Evolutionary conservation across 1,284 basidiomycete species (phyloP), one percentile per base, ranked within the genome.

Genomic region (Naganishia cerealis): DNA sequence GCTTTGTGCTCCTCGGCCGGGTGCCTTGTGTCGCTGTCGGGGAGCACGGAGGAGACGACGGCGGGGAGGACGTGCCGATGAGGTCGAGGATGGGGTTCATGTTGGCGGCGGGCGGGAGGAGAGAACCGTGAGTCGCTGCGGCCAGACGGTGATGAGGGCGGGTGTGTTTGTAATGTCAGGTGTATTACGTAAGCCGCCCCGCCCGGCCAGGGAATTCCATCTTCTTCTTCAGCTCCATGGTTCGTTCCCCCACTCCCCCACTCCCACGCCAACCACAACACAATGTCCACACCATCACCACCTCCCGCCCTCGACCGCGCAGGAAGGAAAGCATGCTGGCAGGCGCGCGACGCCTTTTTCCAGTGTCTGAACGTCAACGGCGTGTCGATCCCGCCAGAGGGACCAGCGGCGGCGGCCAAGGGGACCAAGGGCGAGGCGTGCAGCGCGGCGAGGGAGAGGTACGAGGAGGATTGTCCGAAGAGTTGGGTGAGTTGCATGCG

Each of bases 311-410:
- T 80, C 3, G 77, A 74, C 29, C 74, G 81, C 39, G 76, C 78
- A 68, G 76, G 80, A 67, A 75, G 82, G 2, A 67, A 75, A 56
- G 71, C 74, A 59, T 82, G 82, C 75, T 82, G 82, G 82, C 66
- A 68, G 5, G 70, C 74, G 4, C 76, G 82, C 38, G 82, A 82
- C 71, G 73, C 72, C 26, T 82, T 80, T 72, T 82, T 81, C 67
- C 74, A 71, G 21, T 82, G 82, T 71, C 73, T 82, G 26, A 78
- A 79, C 66, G 72, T 73, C 66, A 73, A 78, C 68, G 70, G 66
- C 29, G 73, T 81, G n/a, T 56, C 74, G 7, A 72, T 75, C n/a
- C 76, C 78, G n/a, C 67, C 66, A 48, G 77, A 77, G 13, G 57
- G 42, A 10, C 46, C 18, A 29, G 38, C 54, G 12, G 40, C 39